Evolutionary conservation across 805 yeast species (phyloP), one percentile per base, ranked within the genome.

Genomic region (Groenewaldozyma salmanticensis): DNA sequence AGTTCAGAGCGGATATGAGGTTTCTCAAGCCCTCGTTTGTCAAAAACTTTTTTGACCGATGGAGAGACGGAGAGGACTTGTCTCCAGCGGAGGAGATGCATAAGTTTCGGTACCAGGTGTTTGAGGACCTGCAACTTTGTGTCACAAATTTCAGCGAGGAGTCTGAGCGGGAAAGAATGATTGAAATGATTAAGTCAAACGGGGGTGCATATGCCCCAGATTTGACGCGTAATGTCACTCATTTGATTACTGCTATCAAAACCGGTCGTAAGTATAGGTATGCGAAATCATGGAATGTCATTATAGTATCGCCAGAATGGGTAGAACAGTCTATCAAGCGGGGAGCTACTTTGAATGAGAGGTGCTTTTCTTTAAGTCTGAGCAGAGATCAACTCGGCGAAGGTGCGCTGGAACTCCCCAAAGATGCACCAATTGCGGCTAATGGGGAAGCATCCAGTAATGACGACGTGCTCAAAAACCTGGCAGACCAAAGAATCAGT

Each of bases 21-120:
- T 75, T 84, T 49, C 54, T 84, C 15, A 54, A 60, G 9, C 70
- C 77, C 0, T 65, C 67, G 2, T 59, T 71, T 5, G 61, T 83
- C 4, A 51, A 59, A 18, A 57, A 55, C 17, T 48, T 77, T 7
- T 68, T 77, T 49, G 61, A 63, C 13, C 57, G 58, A 4, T 81
- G 86, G 87, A 51, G 67, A 9, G 51, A 60, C 18, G 82, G 80
- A 24, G 68, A 66, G 18, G 72, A 67, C 36, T 44, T 62, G 7
- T 57, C 57, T 11, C 39, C 54, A 24, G 43, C 46, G 22, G 37
- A 42, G 16, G 59, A 50, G 37, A 46, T 61, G 36, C 33, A 44
- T 15, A 36, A 38, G 5, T 54, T 52, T 11, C 35, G 21, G 19
- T 48, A 58, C 13, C 33, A 35, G 19, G 52, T 60, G 16, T 58